Evolutionary conservation across 306 rosid genomes (phyloP), one percentile per base, ranked within the genome.

Genomic region (Lathyrus aphaca): DNA sequence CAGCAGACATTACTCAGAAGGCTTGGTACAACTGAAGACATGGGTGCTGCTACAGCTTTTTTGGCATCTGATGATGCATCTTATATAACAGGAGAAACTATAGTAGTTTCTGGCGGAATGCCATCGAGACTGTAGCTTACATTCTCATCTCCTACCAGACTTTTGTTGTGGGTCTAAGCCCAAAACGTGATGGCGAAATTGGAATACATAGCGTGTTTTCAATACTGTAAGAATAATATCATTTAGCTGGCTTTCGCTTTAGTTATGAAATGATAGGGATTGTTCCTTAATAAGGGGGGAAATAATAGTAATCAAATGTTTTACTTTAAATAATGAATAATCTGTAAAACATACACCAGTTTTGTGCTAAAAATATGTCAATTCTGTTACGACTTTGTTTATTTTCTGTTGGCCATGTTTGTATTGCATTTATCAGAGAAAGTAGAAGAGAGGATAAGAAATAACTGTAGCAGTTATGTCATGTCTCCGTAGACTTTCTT

Each of bases 51-150:
- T 0, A 23, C 91, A 12, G 96, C 99, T 2, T 91, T 95, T 79
- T 80, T 95, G 84, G 91, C 95, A 17, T 95, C 97, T 0, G 95
- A 91, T 19, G 99, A 95, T 30, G 97, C 97, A 37, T 76, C 99
- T 51, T 95, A 87, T 81, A 84, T 95, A 60, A 95, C 99, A 8
- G 99, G 97, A 63, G 99, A 95, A 82, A 95, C 97, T 63, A 60
- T 95, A 21, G 97, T 95, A 19, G 96, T 95, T 78, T 87, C 95
- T 16, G 99, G 99, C 55, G 99, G 99, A 57, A 79, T 55, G 79
- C 92, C 95, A 30, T 91, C 99, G 1, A 89, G 95, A 77, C 90
- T 95, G 68, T 95, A 87, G 81, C 56, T 79, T 67, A 68, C 55
- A 3, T 53, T 46, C 17, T 43, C 44, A 10, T 69, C 73, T 68